Percentiles rank a stretch among this genome's conserved stretches.
Conservation (phyloP, 169 alveolate species). For the Plasmodium berghei region DNA sequence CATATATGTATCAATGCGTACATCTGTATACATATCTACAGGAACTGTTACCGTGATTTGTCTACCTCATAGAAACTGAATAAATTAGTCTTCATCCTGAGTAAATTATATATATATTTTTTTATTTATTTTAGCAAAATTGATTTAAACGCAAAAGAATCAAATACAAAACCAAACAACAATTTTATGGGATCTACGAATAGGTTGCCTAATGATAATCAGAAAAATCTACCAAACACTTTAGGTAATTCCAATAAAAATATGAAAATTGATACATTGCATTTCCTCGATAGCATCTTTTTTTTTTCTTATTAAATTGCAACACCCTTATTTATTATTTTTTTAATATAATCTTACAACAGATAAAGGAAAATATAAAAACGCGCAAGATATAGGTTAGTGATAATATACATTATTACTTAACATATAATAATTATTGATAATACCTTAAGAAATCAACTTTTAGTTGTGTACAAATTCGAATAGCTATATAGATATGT, state of each 20-base stretch:
- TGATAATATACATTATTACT: too few species aligned
- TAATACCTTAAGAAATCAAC: too few species aligned
- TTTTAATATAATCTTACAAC: too few species aligned
- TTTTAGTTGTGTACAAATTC: not conserved
- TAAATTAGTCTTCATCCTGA: not conserved
- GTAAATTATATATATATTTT: not conserved
- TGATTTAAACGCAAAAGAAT: slow-evolving; percentile 20
- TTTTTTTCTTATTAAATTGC: too few species aligned
- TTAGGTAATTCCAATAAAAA: slow-evolving; percentile 17
- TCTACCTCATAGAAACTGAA: not conserved
- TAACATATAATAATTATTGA: too few species aligned
- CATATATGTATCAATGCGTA: not conserved
- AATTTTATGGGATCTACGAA: slow-evolving; percentile 12
- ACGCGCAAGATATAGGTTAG: too few species aligned
- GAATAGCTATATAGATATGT: not conserved
- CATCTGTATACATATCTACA: not conserved
- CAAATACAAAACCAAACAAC: slow-evolving; percentile 19
- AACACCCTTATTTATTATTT: too few species aligned
- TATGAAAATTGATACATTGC: too few species aligned
- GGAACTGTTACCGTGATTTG: not conserved
- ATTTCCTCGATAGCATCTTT: too few species aligned
- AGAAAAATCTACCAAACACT: slow-evolving; percentile 14
- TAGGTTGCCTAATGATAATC: slow-evolving; percentile 7
- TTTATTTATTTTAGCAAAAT: slow-evolving; percentile 41
- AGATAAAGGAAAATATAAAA: too few species aligned